phyloP scores from a whole-genome alignment of 2,329 filamentous ascomycete species.

The Arthrobotrys entomopaga region DNA sequence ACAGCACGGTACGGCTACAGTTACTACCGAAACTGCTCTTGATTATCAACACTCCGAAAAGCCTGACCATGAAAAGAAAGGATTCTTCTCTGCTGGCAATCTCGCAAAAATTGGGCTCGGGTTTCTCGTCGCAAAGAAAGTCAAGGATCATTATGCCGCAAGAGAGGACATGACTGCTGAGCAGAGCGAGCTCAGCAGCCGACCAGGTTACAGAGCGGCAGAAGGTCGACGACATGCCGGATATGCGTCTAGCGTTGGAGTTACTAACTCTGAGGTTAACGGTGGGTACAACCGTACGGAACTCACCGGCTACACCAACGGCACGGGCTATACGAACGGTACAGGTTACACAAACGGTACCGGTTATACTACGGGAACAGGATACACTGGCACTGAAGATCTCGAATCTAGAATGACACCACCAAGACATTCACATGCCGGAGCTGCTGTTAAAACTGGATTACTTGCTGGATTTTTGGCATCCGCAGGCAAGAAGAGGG shows the following conservation, averaged over 20 bases:
- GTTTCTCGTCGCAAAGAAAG: slow-evolving; percentile 51
- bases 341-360: slow-evolving; percentile 42
- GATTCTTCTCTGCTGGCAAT: slow-evolving; percentile 33
- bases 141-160: slow-evolving; percentile 46
- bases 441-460: slow-evolving; percentile 31
- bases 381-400: slow-evolving; percentile 48
- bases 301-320: slow-evolving; percentile 38
- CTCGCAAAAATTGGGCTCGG: slow-evolving; percentile 45
- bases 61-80: slow-evolving; percentile 23
- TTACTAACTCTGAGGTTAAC: slow-evolving; percentile 52
- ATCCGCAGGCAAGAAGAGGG: slow-evolving; percentile 42
- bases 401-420: slow-evolving; percentile 44
- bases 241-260: slow-evolving; percentile 48
- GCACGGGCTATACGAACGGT: slow-evolving; percentile 38
- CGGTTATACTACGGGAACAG: slow-evolving; percentile 40
- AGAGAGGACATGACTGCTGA: slow-evolving; percentile 46
- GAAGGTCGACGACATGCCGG: slow-evolving; percentile 30
- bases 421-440: slow-evolving; percentile 27
- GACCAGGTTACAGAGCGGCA: slow-evolving; percentile 18
- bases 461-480: slow-evolving; percentile 29
- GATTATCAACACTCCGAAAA: slow-evolving; percentile 49
- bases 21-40: slow-evolving; percentile 44
- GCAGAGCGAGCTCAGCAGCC: slow-evolving; percentile 47
- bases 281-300: slow-evolving; percentile 51
- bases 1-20: slow-evolving; percentile 47